Conservation (phyloP, 164 flowering plant species). For the Vitis labrusca region DNA sequence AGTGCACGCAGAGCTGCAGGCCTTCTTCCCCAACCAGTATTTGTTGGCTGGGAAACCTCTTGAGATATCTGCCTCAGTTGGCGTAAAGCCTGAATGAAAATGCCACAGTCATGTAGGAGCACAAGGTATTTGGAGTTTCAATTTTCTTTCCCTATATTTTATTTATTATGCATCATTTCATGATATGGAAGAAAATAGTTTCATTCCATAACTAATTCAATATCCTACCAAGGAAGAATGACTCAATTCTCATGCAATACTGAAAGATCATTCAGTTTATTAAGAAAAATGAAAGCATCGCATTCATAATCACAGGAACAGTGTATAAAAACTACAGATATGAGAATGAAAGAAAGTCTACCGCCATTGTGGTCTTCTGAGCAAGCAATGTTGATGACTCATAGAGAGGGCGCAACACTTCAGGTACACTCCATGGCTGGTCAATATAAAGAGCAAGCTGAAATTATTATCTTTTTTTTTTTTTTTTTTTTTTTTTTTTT, state of each 20-base stretch:
- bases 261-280: neutral
- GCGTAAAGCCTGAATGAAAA: slow-evolving; percentile 35
- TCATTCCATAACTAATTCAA: too few species aligned
- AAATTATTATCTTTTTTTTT: slow-evolving; percentile 7
- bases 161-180: neutral
- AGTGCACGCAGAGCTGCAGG: slow-evolving; percentile 46
- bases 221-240: too few species aligned
- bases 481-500: too few species aligned
- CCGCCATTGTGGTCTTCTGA: slow-evolving; percentile 69
- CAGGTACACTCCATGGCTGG: slow-evolving; percentile 70
- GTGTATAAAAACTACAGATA: neutral
- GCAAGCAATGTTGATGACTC: slow-evolving; percentile 71
- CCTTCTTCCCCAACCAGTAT: slow-evolving; percentile 43
- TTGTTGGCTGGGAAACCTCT: slow-evolving; percentile 40
- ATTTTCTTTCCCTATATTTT: neutral
- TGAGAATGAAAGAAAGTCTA: slow-evolving; percentile 20
- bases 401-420: slow-evolving; percentile 72
- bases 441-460: neutral
- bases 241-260: neutral
- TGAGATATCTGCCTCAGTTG: slow-evolving; percentile 45
- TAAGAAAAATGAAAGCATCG: too few species aligned
- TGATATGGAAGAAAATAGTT: neutral
- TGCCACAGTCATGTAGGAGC: neutral
- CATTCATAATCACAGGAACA: neutral
- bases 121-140: neutral